Evolutionary conservation across 768 basidiomycete species (phyloP), one percentile per base, ranked within the genome.

Genomic region (Suillus cothurnatus): DNA sequence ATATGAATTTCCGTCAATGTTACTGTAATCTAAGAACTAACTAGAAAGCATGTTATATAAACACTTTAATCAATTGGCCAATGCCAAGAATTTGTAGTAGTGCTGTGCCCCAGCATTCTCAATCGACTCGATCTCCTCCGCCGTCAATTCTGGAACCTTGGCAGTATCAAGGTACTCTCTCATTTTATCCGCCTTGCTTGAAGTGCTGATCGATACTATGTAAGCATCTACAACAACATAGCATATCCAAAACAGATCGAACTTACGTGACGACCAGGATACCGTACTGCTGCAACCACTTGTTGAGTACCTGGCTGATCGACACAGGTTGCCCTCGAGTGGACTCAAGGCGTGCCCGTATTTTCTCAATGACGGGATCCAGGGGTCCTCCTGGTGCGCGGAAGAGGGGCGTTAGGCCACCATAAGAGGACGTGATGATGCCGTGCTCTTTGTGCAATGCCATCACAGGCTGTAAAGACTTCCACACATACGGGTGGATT

Each of bases 401-500:
- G 4, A 52, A 52, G 15, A 52, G 26, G 4, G 50, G 26, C 26
- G 50, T 17, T 19, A 80, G 69, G 2, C 76, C 79, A 28, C 75
- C 76, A 58, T 69, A 81, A 0, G 80, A 77, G 23, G 69, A 41
- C 15, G 70, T 70, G 39, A 71, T 50, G 49, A 75, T 76, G 36
- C 69, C 26, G 15, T 52, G 26, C 15, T 72, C 62, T 64, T 68
- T 66, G 17, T 71, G 65, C 45, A 70, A 55, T 14, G 69, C 71
- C 15, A 72, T 45, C 6, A 74, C 49, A 21, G 70, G 66, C 26
- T 76, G 66, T 14, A n/a, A 17, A 23, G 71, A 74, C 58, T 79
- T 72, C 28, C 77, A 76, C 62, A 77, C 71, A 72, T 91, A 92
- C 14, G 92, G 90, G 72, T 91, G 88, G 38, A 92, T 77, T 65